Evolutionary conservation across 768 basidiomycete genomes (phyloP).

Genomic region (Suillus cothurnatus): DNA sequence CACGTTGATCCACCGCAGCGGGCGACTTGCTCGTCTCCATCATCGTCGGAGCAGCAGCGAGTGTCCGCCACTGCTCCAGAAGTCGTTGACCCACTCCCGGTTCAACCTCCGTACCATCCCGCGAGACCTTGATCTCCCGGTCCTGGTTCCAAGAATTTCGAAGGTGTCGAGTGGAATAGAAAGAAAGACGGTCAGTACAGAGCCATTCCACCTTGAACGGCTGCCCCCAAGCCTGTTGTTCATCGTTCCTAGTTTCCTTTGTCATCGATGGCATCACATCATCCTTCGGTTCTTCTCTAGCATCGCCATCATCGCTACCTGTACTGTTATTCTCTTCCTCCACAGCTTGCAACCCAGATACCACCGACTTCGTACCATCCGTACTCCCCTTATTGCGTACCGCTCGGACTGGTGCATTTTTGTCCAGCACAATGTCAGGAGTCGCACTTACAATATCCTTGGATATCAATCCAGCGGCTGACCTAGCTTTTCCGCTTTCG

Average conservation of each 20-base stretch:
- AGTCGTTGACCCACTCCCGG: conserved; percentile 69
- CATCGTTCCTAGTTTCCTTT: conserved; percentile 5
- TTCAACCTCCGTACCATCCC: conserved; percentile 93
- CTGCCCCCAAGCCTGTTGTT: conserved; percentile 62
- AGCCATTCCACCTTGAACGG: conserved; percentile 87
- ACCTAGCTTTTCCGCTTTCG: conserved; percentile 1
- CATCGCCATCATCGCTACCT: conserved; percentile 21
- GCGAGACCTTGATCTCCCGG: conserved; percentile 75
- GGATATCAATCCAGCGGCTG: not conserved
- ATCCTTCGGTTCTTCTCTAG: conserved; percentile 21
- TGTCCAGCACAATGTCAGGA: conserved; percentile 42
- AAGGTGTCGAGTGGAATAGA: conserved; percentile 73
- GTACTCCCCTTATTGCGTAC: conserved; percentile 18
- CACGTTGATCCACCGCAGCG: conserved; percentile 4
- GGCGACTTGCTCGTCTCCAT: conserved; percentile 6
- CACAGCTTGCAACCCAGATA: conserved; percentile 21
- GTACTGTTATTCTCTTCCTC: conserved; percentile 22
- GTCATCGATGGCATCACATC: conserved; percentile 10
- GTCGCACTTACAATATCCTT: conserved; percentile 4
- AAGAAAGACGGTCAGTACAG: conserved; percentile 68
- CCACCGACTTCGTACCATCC: conserved; percentile 18
- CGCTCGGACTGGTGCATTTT: conserved; percentile 42
- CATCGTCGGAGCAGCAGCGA: conserved; percentile 24
- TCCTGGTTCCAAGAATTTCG: conserved; percentile 95
- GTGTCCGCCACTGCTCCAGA: conserved; percentile 66